Conservation (phyloP, 1,284 basidiomycete species). For the Sanghuangporus weigelae region DNA sequence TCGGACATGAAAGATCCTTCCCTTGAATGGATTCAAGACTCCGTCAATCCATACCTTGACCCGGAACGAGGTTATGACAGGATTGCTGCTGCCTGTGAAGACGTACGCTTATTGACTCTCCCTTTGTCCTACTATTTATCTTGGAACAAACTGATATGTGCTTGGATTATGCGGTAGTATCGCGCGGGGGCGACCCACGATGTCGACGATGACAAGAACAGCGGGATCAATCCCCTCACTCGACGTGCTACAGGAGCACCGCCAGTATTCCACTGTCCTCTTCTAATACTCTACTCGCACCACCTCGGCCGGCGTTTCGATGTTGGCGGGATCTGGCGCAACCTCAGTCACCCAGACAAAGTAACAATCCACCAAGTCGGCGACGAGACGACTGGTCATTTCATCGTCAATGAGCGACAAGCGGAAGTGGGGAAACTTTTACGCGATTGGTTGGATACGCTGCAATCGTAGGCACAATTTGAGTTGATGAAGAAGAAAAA, state of each 20-base stretch:
- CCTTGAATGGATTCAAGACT: constrained; percentile 21
- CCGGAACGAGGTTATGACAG: constrained; percentile 17
- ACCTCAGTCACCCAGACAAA: constrained; percentile 17
- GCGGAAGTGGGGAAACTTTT: constrained; percentile 19
- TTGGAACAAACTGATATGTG: background rate
- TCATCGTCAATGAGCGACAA: constrained; percentile 23
- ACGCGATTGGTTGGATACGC: constrained; percentile 19
- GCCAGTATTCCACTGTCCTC: constrained; percentile 11
- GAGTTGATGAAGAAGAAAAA: background rate
- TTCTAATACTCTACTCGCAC: constrained; percentile 22
- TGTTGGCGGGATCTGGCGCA: constrained; percentile 24
- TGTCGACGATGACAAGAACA: constrained; percentile 17
- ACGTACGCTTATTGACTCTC: constrained; percentile 14
- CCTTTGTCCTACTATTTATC: background rate
- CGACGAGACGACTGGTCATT: constrained; percentile 24
- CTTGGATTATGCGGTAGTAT: constrained; percentile 17
- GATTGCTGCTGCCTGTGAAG: constrained; percentile 23
- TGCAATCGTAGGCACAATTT: background rate
- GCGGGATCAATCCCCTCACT: constrained; percentile 19
- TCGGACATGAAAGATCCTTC: constrained; percentile 7
- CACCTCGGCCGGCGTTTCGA: constrained; percentile 22
- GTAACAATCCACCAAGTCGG: constrained; percentile 20
- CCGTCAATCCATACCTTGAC: constrained; percentile 21
- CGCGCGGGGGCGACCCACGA: constrained; percentile 24
- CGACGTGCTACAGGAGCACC: background rate